These are phyloP conservation scores for Chlorociboria aeruginascens DNA, from an alignment of 495 filamentous ascomycete genomes.

Conservation along the genomic window DNA sequence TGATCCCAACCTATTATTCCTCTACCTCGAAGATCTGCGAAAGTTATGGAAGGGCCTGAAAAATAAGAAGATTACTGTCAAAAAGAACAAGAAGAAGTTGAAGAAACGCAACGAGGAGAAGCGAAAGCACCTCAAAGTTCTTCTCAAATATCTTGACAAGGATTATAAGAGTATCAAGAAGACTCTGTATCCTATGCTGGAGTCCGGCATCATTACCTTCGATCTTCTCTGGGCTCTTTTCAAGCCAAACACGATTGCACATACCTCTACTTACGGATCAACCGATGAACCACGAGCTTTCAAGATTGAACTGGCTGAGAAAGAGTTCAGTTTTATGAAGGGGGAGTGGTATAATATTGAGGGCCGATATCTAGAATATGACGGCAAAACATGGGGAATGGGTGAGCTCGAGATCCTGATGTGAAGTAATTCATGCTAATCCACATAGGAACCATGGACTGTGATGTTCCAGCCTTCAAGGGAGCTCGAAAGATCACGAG, in stretches of 20 bases:
- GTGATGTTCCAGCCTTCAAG: constrained; percentile 68
- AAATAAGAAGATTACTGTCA: constrained; percentile 35
- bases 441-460: constrained; percentile 41
- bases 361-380: constrained; percentile 68
- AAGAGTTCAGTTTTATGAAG: constrained; percentile 58
- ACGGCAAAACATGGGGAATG: constrained; percentile 53
- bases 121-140: constrained; percentile 57
- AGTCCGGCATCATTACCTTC: constrained; percentile 79
- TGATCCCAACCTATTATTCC: constrained; percentile 81
- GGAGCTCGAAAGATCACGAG: constrained; percentile 74
- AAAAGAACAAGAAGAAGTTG: constrained; percentile 44
- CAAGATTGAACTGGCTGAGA: constrained; percentile 73
- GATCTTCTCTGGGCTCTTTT: constrained; percentile 85
- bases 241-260: constrained; percentile 81
- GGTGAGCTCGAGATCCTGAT: constrained; percentile 29
- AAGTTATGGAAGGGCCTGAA: constrained; percentile 54
- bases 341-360: constrained; percentile 75
- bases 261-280: constrained; percentile 68
- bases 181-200: constrained; percentile 70
- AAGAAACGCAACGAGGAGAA: constrained; percentile 58
- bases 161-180: constrained; percentile 74
- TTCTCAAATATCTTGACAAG: constrained; percentile 69
- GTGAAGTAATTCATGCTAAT: constrained; percentile 36
- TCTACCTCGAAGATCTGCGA: constrained; percentile 71
- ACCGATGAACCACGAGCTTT: constrained; percentile 79